Evolutionary conservation across 495 filamentous ascomycete genomes (phyloP).

Genomic region (Neurospora tetraspora): DNA sequence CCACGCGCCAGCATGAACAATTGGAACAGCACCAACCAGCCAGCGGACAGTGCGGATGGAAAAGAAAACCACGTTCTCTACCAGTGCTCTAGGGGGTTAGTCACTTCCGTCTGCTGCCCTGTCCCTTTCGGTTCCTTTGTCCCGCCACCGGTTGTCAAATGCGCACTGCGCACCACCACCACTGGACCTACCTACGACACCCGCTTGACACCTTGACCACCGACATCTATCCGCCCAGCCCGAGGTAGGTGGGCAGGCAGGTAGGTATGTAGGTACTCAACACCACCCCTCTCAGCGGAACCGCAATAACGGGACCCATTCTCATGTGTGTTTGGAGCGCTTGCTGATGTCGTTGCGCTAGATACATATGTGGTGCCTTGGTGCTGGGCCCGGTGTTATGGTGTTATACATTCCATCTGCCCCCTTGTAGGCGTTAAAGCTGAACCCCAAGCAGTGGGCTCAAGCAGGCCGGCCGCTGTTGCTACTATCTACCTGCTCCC

Average conservation of each 20-base stretch:
- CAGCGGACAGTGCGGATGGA: neutral
- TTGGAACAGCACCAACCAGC: neutral
- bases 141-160: neutral
- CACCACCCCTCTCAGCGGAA: neutral
- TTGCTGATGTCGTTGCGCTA: neutral
- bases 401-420: neutral
- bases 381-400: neutral
- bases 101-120: neutral
- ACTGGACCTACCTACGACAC: no score
- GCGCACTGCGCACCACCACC: neutral
- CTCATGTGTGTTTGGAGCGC: neutral
- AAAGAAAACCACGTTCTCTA: neutral
- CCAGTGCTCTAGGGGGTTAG: neutral
- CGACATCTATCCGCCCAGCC: neutral
- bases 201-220: neutral
- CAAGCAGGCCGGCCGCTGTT: neutral
- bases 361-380: neutral
- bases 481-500: neutral
- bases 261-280: neutral
- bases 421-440: neutral
- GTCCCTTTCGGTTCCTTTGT: neutral
- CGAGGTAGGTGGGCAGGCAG: neutral
- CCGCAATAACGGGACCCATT: neutral
- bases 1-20: conserved; percentile 1
- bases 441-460: neutral